Evolutionary conservation across 2,329 filamentous ascomycete species (phyloP).

Genomic region (Teratosphaeria pseudoeucalypti): DNA sequence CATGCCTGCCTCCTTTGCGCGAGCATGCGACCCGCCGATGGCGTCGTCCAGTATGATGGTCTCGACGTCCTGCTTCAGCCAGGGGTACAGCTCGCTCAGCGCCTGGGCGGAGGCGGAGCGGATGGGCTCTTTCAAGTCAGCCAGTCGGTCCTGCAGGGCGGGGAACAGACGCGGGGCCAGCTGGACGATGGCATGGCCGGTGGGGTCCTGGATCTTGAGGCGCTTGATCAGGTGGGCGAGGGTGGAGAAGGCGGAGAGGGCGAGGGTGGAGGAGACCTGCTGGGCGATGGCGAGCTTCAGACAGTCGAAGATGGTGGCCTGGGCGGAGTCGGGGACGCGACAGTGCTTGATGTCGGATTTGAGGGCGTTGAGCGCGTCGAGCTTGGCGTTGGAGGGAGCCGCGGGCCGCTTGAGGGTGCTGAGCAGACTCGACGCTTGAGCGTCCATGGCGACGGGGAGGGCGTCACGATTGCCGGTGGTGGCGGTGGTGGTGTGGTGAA

Average conservation of each 20-base stretch:
- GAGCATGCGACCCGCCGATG: conserved; percentile 68
- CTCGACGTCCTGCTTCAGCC: conserved; percentile 65
- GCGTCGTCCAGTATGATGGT: conserved; percentile 66
- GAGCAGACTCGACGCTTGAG: conserved; percentile 45
- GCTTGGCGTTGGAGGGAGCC: conserved; percentile 57
- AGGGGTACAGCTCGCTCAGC: conserved; percentile 65
- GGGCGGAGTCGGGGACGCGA: conserved; percentile 66
- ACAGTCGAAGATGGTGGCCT: conserved; percentile 70
- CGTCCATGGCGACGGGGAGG: conserved; percentile 39
- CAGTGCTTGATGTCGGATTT: conserved; percentile 90
- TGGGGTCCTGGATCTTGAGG: conserved; percentile 69
- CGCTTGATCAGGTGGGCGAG: conserved; percentile 81
- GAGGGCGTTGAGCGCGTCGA: conserved; percentile 59
- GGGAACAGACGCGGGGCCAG: conserved; percentile 58
- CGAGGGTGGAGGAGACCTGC: conserved; percentile 61
- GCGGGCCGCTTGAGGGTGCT: conserved; percentile 51
- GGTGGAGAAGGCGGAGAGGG: conserved; percentile 75
- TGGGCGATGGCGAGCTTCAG: conserved; percentile 65
- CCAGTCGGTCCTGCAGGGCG: conserved; percentile 71
- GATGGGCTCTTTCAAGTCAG: conserved; percentile 79
- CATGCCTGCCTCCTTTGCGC: conserved; percentile 76
- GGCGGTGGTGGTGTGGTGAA: background rate
- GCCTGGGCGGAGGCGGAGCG: conserved; percentile 63
- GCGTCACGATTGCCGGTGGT: background rate
- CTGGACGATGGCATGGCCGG: conserved; percentile 51